phyloP scores from a whole-genome alignment of 306 rosid species.

The Rosa rugosa region DNA sequence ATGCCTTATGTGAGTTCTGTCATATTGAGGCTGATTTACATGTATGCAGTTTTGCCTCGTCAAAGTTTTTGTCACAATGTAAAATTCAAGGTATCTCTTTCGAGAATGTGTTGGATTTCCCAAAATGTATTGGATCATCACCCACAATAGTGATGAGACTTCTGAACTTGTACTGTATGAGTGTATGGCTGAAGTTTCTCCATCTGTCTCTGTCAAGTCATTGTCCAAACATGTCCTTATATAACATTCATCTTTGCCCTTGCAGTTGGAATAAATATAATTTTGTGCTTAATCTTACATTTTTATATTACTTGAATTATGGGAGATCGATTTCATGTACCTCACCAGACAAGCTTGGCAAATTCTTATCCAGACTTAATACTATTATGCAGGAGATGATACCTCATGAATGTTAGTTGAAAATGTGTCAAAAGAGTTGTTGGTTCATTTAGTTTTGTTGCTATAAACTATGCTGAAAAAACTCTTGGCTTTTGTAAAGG shows the following conservation, averaged over 20 bases:
- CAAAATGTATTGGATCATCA: not conserved
- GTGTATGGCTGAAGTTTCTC: not conserved
- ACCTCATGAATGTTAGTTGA: constrained; percentile 6
- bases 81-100: not conserved
- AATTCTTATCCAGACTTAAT: constrained; percentile 8
- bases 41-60: not conserved
- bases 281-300: not conserved
- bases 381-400: not conserved
- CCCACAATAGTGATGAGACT: not conserved
- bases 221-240: not conserved
- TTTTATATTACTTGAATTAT: not conserved
- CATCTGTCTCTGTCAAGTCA: constrained; percentile 5
- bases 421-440: not conserved
- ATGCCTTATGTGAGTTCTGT: not conserved
- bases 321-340: not conserved
- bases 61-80: not conserved
- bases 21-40: not conserved
- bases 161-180: not conserved
- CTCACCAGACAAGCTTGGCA: not conserved
- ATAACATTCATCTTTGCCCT: not conserved
- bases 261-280: not conserved
- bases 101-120: not conserved
- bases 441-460: not conserved
- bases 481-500: not conserved
- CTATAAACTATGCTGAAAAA: not conserved